Base-by-base conservation (phyloP, 164 flowering plant species). In the Akebia trifoliata region DNA sequence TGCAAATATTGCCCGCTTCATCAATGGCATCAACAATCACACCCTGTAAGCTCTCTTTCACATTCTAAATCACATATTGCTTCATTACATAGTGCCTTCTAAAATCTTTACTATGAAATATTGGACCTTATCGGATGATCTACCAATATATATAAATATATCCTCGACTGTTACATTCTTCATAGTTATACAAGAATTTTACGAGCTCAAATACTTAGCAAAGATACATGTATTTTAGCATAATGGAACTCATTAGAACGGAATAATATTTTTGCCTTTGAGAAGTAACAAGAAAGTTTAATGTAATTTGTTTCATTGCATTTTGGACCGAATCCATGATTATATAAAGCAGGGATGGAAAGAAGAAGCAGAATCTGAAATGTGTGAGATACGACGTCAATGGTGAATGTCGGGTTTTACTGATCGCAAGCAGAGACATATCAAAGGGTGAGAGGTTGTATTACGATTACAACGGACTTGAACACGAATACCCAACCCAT, bases 11-110 rank as follows among this genome's bases (percentile, higher is more conserved):
- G 94, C 99, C n/a, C 94, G 99, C 12, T 93, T 87, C 63, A 81
- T 93, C 51, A 93, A 69, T 72, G 99, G 97, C 56, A 93, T 93
- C 75, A 90, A 93, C 76, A 93, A 93, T 62, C 85, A 90, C 57
- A 79, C 85, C 2, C 76, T 62, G 99, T 93, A 79, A 78, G 82
- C 55, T 59, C 57, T 42, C 44, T 14, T 6, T 8, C 44, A 2
- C 18, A 17, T 17, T 40, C 20, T 17, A 15, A 8, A 6, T 15
- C 20, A 14, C 6, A 40, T 40, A 14, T 15, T 2, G 17, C 6
- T 40, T 15, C 32, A n/a, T n/a, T n/a, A n/a, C n/a, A n/a, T n/a
- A n/a, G n/a, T n/a, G n/a, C n/a, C n/a, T n/a, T n/a, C n/a, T n/a
- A n/a, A n/a, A n/a, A n/a, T n/a, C n/a, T n/a, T n/a, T n/a, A n/a